phyloP scores from a whole-genome alignment of 345 rosid species.

The Eucalyptus paniculata region DNA sequence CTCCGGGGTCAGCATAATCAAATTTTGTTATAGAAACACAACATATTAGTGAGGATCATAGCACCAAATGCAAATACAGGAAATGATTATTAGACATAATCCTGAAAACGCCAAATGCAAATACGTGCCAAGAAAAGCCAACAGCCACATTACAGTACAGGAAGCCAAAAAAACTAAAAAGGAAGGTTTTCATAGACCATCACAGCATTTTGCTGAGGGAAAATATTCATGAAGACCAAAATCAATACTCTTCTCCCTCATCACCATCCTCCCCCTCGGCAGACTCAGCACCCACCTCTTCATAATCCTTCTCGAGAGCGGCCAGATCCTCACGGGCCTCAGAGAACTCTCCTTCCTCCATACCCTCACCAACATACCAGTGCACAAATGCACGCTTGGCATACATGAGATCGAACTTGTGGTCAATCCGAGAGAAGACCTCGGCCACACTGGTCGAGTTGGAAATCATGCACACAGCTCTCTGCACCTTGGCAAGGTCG shows the following conservation, averaged over 20 bases:
- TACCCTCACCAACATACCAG: slow-evolving; percentile 63
- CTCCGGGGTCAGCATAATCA: not conserved
- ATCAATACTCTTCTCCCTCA: slow-evolving; percentile 30
- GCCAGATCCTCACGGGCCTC: slow-evolving; percentile 56
- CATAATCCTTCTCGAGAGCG: slow-evolving; percentile 41
- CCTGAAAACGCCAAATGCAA: not conserved
- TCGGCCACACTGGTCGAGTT: slow-evolving; percentile 49
- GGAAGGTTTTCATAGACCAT: not conserved
- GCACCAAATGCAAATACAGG: not conserved
- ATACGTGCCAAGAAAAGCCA: not conserved
- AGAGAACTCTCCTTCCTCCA: slow-evolving; percentile 59
- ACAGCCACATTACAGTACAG: not conserved
- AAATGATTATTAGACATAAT: not conserved
- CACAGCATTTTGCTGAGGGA: not conserved
- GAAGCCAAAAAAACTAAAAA: not conserved
- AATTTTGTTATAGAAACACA: not conserved
- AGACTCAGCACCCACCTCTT: slow-evolving; percentile 46
- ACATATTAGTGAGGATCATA: not conserved
- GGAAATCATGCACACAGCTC: slow-evolving; percentile 59
- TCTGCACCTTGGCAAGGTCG: slow-evolving; percentile 50
- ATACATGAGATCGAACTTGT: slow-evolving; percentile 51
- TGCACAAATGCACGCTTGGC: slow-evolving; percentile 52
- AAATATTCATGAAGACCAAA: not conserved
- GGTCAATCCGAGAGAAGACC: slow-evolving; percentile 45
- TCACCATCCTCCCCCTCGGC: slow-evolving; percentile 42